Evolutionary conservation across 2,329 filamentous ascomycete genomes (phyloP).

Genomic region (Orbilia brochopaga): DNA sequence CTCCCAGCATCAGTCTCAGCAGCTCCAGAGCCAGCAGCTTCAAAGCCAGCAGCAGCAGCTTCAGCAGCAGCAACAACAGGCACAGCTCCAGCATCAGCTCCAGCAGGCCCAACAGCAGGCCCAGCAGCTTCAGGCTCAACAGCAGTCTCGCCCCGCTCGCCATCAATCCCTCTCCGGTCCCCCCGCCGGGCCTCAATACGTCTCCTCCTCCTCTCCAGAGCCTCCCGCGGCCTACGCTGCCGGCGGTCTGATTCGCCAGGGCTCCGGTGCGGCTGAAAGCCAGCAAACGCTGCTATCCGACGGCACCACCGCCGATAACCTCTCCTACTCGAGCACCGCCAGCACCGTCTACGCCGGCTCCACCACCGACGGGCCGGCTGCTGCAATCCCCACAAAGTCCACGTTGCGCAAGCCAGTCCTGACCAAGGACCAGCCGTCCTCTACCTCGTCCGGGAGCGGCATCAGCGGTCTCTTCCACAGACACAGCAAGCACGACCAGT

Average conservation of each 20-base stretch:
- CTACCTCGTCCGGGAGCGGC: slow-evolving; percentile 13
- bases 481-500: slow-evolving; percentile 33
- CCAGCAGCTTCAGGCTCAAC: slow-evolving; percentile 56
- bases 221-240: slow-evolving; percentile 24
- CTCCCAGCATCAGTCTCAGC: slow-evolving; percentile 29
- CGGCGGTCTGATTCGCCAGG: slow-evolving; percentile 38
- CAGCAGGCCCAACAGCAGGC: slow-evolving; percentile 54
- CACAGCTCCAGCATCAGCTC: slow-evolving; percentile 55
- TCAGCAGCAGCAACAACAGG: slow-evolving; percentile 53
- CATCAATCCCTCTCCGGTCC: slow-evolving; percentile 46
- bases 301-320: slow-evolving; percentile 39
- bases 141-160: slow-evolving; percentile 41
- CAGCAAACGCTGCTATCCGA: slow-evolving; percentile 51
- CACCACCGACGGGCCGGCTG: slow-evolving; percentile 22
- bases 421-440: slow-evolving; percentile 28
- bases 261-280: slow-evolving; percentile 47
- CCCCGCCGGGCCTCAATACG: slow-evolving; percentile 19
- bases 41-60: slow-evolving; percentile 49
- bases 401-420: slow-evolving; percentile 41
- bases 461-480: slow-evolving; percentile 44
- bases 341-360: slow-evolving; percentile 13
- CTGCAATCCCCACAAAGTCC: slow-evolving; percentile 38
- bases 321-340: slow-evolving; percentile 48
- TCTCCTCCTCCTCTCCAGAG: slow-evolving; percentile 13
- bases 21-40: slow-evolving; percentile 50